Percentiles rank a stretch among this genome's conserved stretches.
Evolutionary conservation across 2,329 filamentous ascomycete genomes (phyloP).

Genomic region (Penicillium psychrosexuale): DNA sequence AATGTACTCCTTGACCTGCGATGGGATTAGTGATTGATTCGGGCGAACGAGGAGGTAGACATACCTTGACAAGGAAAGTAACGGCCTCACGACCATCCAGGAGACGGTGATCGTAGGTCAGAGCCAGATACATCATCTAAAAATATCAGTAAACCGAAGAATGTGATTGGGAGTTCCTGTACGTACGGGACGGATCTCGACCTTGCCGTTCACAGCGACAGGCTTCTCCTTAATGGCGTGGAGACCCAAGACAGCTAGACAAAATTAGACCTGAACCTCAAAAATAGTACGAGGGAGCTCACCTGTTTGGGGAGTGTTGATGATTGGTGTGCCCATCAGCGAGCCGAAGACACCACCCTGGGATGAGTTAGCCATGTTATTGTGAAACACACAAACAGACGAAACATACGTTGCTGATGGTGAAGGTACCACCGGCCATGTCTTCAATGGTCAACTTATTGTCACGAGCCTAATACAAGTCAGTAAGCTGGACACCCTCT

Average conservation of each 20-base stretch:
- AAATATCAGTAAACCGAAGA: not conserved
- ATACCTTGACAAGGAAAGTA: slow-evolving; percentile 83
- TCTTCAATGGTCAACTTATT: slow-evolving; percentile 98
- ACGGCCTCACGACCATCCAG: slow-evolving; percentile 93
- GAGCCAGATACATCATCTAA: slow-evolving; percentile 94
- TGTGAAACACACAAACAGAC: not conserved
- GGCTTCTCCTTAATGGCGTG: slow-evolving; percentile 96
- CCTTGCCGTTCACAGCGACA: slow-evolving; percentile 84
- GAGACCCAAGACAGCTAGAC: slow-evolving; percentile 72
- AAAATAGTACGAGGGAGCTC: slow-evolving; percentile 12
- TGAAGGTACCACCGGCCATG: slow-evolving; percentile 98
- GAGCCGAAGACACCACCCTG: slow-evolving; percentile 90
- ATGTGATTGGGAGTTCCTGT: slow-evolving; percentile 6
- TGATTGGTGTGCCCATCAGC: slow-evolving; percentile 95
- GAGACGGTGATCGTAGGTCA: slow-evolving; percentile 96
- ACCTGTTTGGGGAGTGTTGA: slow-evolving; percentile 89
- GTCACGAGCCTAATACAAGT: slow-evolving; percentile 70
- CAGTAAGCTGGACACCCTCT: slow-evolving; percentile 3
- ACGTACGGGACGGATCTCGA: slow-evolving; percentile 77
- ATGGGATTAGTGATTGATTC: slow-evolving; percentile 13
- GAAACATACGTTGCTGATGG: slow-evolving; percentile 75
- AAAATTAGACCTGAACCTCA: not conserved
- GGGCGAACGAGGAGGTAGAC: slow-evolving; percentile 6
- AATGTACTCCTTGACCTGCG: slow-evolving; percentile 83
- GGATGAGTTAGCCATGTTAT: slow-evolving; percentile 12